A percentile compares a stretch with the other conserved stretches of the same genome.
phyloP scores from a whole-genome alignment of 1,284 basidiomycete genomes.

The Cutaneotrichosporon dermatis region DNA sequence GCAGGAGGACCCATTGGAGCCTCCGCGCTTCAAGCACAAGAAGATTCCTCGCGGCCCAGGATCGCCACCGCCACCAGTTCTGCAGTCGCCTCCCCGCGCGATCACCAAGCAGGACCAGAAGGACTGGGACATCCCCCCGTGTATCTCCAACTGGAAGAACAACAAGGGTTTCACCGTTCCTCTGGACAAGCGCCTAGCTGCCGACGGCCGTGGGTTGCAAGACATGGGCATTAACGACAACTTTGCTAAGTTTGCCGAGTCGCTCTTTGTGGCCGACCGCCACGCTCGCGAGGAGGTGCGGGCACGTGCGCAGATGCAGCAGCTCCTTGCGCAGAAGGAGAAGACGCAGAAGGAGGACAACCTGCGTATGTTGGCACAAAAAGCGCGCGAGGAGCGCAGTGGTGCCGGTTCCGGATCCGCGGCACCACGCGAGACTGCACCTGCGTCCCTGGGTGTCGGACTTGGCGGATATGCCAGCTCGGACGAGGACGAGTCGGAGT shows the following conservation, averaged over 20 bases:
- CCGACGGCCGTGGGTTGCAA: slow-evolving; percentile 93
- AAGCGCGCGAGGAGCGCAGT: slow-evolving; percentile 87
- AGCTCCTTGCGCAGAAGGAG: slow-evolving; percentile 96
- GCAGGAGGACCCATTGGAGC: slow-evolving; percentile 94
- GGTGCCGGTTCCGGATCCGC: slow-evolving; percentile 51
- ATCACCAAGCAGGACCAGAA: slow-evolving; percentile 96
- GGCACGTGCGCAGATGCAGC: slow-evolving; percentile 94
- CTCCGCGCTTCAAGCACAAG: slow-evolving; percentile 95
- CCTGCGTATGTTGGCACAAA: slow-evolving; percentile 85
- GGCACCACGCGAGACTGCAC: slow-evolving; percentile 46
- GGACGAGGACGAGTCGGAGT: slow-evolving; percentile 34
- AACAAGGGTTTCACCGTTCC: slow-evolving; percentile 99
- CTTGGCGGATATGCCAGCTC: slow-evolving; percentile 82
- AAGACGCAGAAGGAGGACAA: slow-evolving; percentile 97
- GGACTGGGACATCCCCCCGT: slow-evolving; percentile 99
- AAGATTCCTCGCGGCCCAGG: slow-evolving; percentile 95
- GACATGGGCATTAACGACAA: slow-evolving; percentile 99
- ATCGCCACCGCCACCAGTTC: slow-evolving; percentile 92
- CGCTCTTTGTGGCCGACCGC: slow-evolving; percentile 91
- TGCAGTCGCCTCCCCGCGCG: slow-evolving; percentile 92
- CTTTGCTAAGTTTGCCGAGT: slow-evolving; percentile 98
- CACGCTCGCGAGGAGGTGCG: slow-evolving; percentile 97
- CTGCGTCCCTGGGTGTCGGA: slow-evolving; percentile 57
- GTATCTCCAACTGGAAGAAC: slow-evolving; percentile 99
- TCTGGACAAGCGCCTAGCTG: slow-evolving; percentile 94